Conservation (phyloP, 1,284 basidiomycete genomes). For the Lentinula novae-zelandiae region DNA sequence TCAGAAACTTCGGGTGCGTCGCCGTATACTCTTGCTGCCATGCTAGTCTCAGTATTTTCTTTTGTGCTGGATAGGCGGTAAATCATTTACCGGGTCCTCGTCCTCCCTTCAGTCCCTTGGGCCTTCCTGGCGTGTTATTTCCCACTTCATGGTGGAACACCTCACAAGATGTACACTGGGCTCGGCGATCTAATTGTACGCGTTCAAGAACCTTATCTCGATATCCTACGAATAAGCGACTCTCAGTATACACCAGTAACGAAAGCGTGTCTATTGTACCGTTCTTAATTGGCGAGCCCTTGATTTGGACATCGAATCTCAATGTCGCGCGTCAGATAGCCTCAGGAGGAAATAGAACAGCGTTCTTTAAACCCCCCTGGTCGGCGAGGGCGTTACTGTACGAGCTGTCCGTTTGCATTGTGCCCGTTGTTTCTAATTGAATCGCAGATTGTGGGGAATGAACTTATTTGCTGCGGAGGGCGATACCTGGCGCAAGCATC, state of each 20-base stretch:
- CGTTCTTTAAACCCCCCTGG: constrained; percentile 12
- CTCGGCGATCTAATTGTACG: constrained; percentile 8
- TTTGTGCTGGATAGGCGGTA: constrained; percentile 10
- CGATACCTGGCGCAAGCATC: constrained; percentile 14
- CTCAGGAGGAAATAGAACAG: constrained; percentile 8
- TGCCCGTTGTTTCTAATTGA: background rate
- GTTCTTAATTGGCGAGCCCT: constrained; percentile 9
- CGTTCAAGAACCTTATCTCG: background rate
- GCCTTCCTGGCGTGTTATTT: constrained; percentile 21
- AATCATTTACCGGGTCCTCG: constrained; percentile 22
- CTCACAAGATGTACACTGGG: constrained; percentile 15
- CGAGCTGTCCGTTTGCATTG: background rate
- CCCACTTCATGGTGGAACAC: constrained; percentile 20
- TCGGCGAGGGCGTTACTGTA: constrained; percentile 10
- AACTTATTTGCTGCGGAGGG: constrained; percentile 14
- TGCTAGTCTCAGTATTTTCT: background rate
- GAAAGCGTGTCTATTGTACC: constrained; percentile 15
- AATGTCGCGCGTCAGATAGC: constrained; percentile 15
- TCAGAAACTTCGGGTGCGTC: constrained; percentile 6
- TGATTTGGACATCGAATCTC: constrained; percentile 13
- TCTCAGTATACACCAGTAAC: constrained; percentile 10
- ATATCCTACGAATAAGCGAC: background rate
- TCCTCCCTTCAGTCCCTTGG: constrained; percentile 24
- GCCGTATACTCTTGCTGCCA: background rate
- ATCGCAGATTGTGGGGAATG: constrained; percentile 10